These are phyloP conservation scores for Hypoxylon sp. DNA, from an alignment of 2,329 filamentous ascomycete genomes.

Conservation along the genomic window DNA sequence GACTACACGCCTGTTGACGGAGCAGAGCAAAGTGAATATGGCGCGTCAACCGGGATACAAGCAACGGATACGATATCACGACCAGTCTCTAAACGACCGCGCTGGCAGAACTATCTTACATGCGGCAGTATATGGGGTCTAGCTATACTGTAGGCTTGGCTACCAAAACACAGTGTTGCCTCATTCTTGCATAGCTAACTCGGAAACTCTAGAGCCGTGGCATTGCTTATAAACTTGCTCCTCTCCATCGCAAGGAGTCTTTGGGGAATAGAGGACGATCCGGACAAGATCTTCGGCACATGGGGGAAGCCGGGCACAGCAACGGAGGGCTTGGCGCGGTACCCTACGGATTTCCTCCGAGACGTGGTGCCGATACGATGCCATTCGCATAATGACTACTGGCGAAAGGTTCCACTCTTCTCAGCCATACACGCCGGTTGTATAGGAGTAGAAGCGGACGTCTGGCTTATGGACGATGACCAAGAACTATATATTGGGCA, in stretches of 20 bases:
- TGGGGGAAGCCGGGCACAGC: constrained; percentile 43
- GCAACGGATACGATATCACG: background rate
- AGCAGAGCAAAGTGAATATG: constrained; percentile 19
- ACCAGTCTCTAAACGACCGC: constrained; percentile 19
- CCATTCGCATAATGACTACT: constrained; percentile 77
- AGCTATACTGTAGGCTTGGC: constrained; percentile 47
- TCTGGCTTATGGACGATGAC: constrained; percentile 64
- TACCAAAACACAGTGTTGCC: background rate
- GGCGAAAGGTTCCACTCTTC: constrained; percentile 68
- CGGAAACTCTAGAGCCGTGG: constrained; percentile 39
- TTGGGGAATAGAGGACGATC: constrained; percentile 43
- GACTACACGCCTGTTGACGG: constrained; percentile 24
- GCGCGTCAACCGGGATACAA: constrained; percentile 13
- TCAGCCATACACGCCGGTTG: constrained; percentile 67
- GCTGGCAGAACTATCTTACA: constrained; percentile 41
- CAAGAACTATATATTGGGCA: constrained; percentile 70
- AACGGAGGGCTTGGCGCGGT: constrained; percentile 52
- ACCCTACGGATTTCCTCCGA: constrained; percentile 61
- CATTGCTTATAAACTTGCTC: constrained; percentile 47
- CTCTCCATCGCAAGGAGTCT: constrained; percentile 44
- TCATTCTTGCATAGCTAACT: constrained; percentile 28
- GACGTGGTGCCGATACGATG: constrained; percentile 64
- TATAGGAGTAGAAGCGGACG: constrained; percentile 72
- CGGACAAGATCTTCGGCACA: constrained; percentile 40
- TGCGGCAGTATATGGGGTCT: constrained; percentile 49